Percentiles rank a stretch among this genome's conserved stretches.
Conservation (phyloP, 2,329 filamentous ascomycete species). For the Ophiostoma ulmi region DNA sequence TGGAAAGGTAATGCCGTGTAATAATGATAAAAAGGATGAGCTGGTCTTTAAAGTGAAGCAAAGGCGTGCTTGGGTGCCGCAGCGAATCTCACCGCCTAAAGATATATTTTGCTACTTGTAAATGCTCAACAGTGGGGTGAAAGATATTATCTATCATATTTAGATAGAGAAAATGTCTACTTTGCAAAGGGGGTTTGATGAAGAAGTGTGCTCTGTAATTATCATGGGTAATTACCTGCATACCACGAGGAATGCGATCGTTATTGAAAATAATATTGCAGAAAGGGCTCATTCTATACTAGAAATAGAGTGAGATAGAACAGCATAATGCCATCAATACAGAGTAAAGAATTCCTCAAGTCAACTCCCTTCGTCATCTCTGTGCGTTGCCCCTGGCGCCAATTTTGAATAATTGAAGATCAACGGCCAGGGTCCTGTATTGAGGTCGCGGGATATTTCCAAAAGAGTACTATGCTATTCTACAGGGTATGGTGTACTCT, state of each 20-base stretch:
- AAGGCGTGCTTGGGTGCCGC: neutral
- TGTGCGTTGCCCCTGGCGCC: neutral
- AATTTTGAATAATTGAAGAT: neutral
- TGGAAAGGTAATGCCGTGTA: neutral
- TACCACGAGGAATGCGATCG: neutral
- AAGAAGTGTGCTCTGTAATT: neutral
- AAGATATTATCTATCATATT: neutral
- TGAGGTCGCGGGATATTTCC: conserved; percentile 1
- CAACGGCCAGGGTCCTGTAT: neutral
- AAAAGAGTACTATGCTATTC: conserved; percentile 1
- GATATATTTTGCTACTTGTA: neutral
- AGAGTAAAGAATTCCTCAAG: neutral
- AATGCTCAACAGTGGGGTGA: neutral
- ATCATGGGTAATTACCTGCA: neutral
- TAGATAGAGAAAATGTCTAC: neutral
- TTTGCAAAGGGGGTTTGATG: neutral
- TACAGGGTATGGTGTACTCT: neutral
- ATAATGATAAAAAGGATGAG: neutral
- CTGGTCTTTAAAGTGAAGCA: neutral
- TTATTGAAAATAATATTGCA: neutral
- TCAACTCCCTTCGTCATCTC: neutral
- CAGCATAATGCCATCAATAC: neutral
- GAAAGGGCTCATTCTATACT: neutral
- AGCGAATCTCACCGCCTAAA: neutral
- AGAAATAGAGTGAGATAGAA: neutral